Percentiles rank a stretch among this genome's conserved stretches.
These are phyloP conservation scores for Pseudomicrostroma phylloplanum DNA, from an alignment of 1,284 basidiomycete genomes.

Conservation along the genomic window DNA sequence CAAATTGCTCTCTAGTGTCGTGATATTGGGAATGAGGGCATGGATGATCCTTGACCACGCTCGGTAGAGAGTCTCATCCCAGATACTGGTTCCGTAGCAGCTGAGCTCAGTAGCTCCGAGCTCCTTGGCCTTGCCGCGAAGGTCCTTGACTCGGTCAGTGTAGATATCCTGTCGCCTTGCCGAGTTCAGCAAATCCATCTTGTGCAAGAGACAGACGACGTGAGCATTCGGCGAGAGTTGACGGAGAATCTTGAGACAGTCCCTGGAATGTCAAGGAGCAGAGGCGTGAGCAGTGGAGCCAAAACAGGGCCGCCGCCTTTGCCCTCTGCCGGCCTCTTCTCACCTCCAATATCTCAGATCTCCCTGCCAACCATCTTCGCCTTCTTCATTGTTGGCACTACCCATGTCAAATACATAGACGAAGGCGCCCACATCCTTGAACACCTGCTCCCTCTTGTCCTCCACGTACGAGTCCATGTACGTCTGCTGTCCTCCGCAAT, in stretches of 20 bases:
- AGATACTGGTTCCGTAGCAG: conserved; percentile 87
- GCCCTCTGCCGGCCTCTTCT: background rate
- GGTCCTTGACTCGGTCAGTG: conserved; percentile 54
- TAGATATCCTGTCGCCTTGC: conserved; percentile 60
- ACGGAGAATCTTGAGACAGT: conserved; percentile 39
- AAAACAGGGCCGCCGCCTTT: too few relatives aligned
- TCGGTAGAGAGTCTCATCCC: conserved; percentile 94
- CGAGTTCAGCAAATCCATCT: conserved; percentile 74
- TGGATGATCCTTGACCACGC: conserved; percentile 98
- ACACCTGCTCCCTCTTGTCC: conserved; percentile 82
- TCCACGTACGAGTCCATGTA: conserved; percentile 96
- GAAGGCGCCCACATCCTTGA: conserved; percentile 88
- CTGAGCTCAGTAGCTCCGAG: conserved; percentile 31
- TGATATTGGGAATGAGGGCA: conserved; percentile 87
- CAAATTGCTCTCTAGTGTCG: conserved; percentile 78
- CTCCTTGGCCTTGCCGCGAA: conserved; percentile 35
- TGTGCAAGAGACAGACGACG: conserved; percentile 88
- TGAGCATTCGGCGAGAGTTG: conserved; percentile 59
- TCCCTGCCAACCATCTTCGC: conserved; percentile 56
- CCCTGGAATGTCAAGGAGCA: conserved; percentile 16
- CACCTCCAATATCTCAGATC: conserved; percentile 45
- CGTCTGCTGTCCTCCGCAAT: conserved; percentile 94
- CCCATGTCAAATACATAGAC: conserved; percentile 94
- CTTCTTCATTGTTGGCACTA: conserved; percentile 31
- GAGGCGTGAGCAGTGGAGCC: too few relatives aligned